Base-by-base conservation (phyloP, 2,329 filamentous ascomycete species). In the Alternaria postmessia region DNA sequence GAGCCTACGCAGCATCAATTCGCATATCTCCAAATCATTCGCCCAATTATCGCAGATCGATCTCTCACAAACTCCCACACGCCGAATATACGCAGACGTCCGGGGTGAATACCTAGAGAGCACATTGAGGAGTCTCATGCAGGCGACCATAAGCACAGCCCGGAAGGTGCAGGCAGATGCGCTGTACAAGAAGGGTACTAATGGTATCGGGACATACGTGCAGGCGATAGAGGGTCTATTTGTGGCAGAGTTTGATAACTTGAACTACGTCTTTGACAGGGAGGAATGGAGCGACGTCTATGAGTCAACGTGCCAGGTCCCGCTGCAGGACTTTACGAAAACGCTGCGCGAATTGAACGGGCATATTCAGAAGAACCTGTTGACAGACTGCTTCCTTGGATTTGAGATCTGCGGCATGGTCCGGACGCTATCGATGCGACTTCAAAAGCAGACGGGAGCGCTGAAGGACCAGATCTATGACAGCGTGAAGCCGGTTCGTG, bases 321-420 rank as follows among this genome's bases (percentile, higher is more conserved):
- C 94, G 12, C 83, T 99, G 61, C 86, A 88, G 7, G 93, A 97
- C 71, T 91, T 98, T 68, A 89, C 91, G 6, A 89, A 92, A 68
- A 97, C 95, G 0, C 80, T 98, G 54, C 88, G 91, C 28, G 94
- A 98, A 72, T 84, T 99, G 32, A 97, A 98, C 77, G 86, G 87
- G 51, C 94, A 97, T 73, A 93, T 98, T 78, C 93, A 94, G 75
- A 83, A 86, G 41, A 94, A 97, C 73, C 82, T 97, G 39, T 87
- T 89, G 67, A 97, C 93, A 0, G 95, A 99, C 77, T 98, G 94
- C 79, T 98, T 92, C 76, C 86, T 99, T 49, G 93, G 93, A 7
- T 99, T 96, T 76, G 95, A 99, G 75, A 92, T 98, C 32, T 92
- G 96, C 32, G 94, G 97, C 71, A 92, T 97, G 61, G 88, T 98